Conservation (phyloP, 2,329 filamentous ascomycete genomes). For the Pseudocercospora vitis region DNA sequence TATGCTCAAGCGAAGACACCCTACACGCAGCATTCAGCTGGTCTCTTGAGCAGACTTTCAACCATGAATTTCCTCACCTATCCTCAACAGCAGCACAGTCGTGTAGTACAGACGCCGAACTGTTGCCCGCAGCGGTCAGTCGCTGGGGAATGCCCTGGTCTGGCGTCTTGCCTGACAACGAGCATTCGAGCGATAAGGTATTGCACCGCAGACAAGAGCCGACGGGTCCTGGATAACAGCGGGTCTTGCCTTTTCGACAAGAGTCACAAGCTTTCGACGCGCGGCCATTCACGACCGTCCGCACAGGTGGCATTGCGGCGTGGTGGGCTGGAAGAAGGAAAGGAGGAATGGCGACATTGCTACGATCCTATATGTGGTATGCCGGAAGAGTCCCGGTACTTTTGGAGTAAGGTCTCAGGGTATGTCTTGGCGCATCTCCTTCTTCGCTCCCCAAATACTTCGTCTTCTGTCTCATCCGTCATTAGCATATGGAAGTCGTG, state of each 20-base stretch:
- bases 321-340: background rate
- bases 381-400: background rate
- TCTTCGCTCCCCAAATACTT: background rate
- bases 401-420: background rate
- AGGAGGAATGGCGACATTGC: no score
- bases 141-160: background rate
- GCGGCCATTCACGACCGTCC: background rate
- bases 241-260: constrained; percentile 8
- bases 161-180: background rate
- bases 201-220: constrained; percentile 3
- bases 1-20: background rate
- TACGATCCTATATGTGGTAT: no score
- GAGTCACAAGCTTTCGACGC: constrained; percentile 6
- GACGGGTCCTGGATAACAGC: background rate
- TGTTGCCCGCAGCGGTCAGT: background rate
- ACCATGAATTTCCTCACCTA: background rate
- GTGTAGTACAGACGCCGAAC: background rate
- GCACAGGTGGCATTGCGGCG: background rate
- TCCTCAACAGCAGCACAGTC: background rate
- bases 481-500: no score
- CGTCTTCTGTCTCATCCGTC: no score
- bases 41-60: background rate
- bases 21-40: background rate
- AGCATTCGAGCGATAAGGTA: background rate
- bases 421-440: background rate